Evolutionary conservation across 495 filamentous ascomycete genomes (phyloP), one percentile per base, ranked within the genome.

Genomic region (Xylaria intraflava): DNA sequence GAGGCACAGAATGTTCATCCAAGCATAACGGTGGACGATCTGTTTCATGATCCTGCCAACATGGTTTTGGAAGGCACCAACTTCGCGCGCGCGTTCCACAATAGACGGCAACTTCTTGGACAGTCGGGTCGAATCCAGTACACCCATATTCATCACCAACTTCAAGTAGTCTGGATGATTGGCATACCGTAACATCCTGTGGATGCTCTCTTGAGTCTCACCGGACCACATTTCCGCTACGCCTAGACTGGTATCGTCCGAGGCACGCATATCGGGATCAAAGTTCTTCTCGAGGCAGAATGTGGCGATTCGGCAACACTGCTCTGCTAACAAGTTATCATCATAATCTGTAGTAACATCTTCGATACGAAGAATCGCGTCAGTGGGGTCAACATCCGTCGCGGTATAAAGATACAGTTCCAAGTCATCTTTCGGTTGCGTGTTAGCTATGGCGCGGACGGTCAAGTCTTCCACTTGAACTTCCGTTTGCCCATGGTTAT

Each of bases 341-440:
- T 53, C 20, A 0, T 7, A 22, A 9, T 36, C 12, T 7, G 43
- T 14, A 0, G 49, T 42, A 41, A 10, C 12, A 29, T 40, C 6
- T 14, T 16, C 3, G 39, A 22, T 1, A 27, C 27, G 29, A n/a
- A 67, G 51, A 33, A 77, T 73, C 33, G 66, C 65, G 27, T 70
- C 59, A 12, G 70, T 69, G 1, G 72, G 72, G 26, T 77, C 72
- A 3, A 74, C 11, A 16, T 73, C 67, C 29, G 62, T 53, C 35
- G 64, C 57, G 0, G 72, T 74, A n/a, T 65, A 65, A 19, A 75
- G 60, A 38, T 74, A 77, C 2, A 75, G 57, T 47, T 75, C 72
- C 20, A 63, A 60, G 54, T 77, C 73, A 2, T 77, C 59, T 38
- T 69, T 68, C 4, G 71, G 66, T 22, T 56, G 62, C 2, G 67